Conservation (phyloP, 1,284 basidiomycete species). For the Pholiota adiposa region DNA sequence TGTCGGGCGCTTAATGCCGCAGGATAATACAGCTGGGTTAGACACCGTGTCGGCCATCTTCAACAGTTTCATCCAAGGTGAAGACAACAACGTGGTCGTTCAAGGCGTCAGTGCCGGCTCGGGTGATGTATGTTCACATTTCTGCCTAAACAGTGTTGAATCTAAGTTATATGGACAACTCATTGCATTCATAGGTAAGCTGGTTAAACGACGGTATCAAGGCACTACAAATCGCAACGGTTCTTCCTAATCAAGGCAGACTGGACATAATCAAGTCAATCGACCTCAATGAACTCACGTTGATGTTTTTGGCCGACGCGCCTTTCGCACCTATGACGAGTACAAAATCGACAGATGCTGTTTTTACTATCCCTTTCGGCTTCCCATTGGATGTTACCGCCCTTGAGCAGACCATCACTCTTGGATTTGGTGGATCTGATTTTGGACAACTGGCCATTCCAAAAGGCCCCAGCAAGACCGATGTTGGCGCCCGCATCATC, state of each 20-base stretch:
- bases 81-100: constrained; percentile 65
- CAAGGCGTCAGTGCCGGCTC: constrained; percentile 70
- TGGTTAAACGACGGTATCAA: constrained; percentile 83
- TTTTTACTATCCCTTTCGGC: constrained; percentile 66
- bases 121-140: constrained; percentile 46
- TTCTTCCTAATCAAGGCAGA: constrained; percentile 67
- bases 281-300: constrained; percentile 62
- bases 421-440: constrained; percentile 55
- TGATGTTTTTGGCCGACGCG: constrained; percentile 61
- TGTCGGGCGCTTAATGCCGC: constrained; percentile 69
- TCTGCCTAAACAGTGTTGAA: too few relatives aligned
- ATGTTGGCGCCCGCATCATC: constrained; percentile 67
- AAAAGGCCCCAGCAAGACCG: constrained; percentile 61
- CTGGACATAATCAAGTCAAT: constrained; percentile 73
- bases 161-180: not conserved
- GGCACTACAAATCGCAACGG: constrained; percentile 61
- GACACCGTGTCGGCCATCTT: constrained; percentile 69
- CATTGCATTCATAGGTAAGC: constrained; percentile 47
- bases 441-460: constrained; percentile 72
- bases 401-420: constrained; percentile 65
- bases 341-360: constrained; percentile 45
- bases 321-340: constrained; percentile 64
- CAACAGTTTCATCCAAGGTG: constrained; percentile 75
- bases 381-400: constrained; percentile 74
- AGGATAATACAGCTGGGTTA: constrained; percentile 57